Conservation (phyloP, 805 yeast genomes). For the Spathaspora passalidarum region DNA sequence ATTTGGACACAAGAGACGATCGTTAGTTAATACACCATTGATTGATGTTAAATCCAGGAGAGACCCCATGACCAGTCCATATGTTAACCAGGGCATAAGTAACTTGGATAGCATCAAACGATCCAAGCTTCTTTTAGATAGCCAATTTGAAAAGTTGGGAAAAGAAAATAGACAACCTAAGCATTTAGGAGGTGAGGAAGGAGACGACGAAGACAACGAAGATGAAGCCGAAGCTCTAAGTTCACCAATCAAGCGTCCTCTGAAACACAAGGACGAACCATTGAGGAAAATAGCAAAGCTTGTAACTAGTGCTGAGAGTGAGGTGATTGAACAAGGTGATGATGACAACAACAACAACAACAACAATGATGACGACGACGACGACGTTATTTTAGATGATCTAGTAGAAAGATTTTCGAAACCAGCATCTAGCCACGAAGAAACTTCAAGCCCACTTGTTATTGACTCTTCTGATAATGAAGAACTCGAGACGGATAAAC, state of each 20-base stretch:
- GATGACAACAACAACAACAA: too few species aligned
- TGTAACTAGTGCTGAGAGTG: background rate
- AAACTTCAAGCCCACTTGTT: background rate
- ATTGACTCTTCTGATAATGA: background rate
- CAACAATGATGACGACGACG: background rate
- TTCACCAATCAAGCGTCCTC: slow-evolving; percentile 8
- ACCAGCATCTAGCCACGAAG: background rate
- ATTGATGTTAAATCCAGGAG: slow-evolving; percentile 2
- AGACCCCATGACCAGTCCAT: slow-evolving; percentile 17
- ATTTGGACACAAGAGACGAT: slow-evolving; percentile 6
- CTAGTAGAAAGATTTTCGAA: background rate
- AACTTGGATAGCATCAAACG: slow-evolving; percentile 15
- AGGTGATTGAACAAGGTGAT: background rate
- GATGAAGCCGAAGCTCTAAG: background rate
- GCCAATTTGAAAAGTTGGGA: slow-evolving; percentile 9
- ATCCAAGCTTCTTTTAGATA: slow-evolving; percentile 17
- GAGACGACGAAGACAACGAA: background rate
- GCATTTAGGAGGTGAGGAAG: background rate
- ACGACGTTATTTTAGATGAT: slow-evolving; percentile 1
- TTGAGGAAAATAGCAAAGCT: background rate
- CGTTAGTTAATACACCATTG: slow-evolving; percentile 12
- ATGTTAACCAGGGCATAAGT: slow-evolving; percentile 7
- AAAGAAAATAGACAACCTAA: slow-evolving; percentile 15
- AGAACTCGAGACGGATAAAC: background rate
- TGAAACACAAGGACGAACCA: background rate